Evolutionary conservation across 2,329 filamentous ascomycete genomes (phyloP).

Genomic region (Fusarium sp.): DNA sequence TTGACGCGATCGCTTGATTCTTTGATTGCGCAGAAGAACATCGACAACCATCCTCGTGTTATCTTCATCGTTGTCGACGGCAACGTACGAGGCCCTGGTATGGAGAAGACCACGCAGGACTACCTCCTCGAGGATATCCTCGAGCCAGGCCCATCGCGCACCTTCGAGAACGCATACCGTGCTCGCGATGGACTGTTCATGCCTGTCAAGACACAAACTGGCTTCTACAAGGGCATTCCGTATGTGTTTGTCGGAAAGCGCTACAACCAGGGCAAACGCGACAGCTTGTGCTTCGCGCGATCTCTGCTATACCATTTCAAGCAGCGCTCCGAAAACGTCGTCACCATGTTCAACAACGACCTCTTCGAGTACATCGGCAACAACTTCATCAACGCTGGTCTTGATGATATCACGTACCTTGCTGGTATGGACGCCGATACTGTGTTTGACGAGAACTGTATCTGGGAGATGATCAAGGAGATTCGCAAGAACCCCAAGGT

Average conservation of each 20-base stretch:
- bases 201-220: conserved; percentile 60
- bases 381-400: conserved; percentile 55
- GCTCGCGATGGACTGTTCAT: conserved; percentile 62
- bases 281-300: conserved; percentile 63
- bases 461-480: conserved; percentile 60
- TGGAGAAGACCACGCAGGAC: conserved; percentile 62
- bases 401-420: conserved; percentile 58
- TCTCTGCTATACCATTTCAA: conserved; percentile 65
- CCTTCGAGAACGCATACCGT: conserved; percentile 60
- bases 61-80: conserved; percentile 65
- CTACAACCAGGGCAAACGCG: conserved; percentile 64
- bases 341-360: conserved; percentile 62
- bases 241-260: conserved; percentile 63
- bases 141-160: conserved; percentile 50
- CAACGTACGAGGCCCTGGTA: conserved; percentile 60
- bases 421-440: conserved; percentile 64
- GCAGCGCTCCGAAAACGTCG: conserved; percentile 55
- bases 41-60: conserved; percentile 57
- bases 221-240: conserved; percentile 60
- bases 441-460: conserved; percentile 60
- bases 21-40: conserved; percentile 58
- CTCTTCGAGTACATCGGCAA: conserved; percentile 58
- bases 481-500: conserved; percentile 59
- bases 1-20: conserved; percentile 61
- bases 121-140: conserved; percentile 63